Base-by-base conservation (phyloP, 2,329 filamentous ascomycete genomes). In the Neoscytalidium dimidiatum region DNA sequence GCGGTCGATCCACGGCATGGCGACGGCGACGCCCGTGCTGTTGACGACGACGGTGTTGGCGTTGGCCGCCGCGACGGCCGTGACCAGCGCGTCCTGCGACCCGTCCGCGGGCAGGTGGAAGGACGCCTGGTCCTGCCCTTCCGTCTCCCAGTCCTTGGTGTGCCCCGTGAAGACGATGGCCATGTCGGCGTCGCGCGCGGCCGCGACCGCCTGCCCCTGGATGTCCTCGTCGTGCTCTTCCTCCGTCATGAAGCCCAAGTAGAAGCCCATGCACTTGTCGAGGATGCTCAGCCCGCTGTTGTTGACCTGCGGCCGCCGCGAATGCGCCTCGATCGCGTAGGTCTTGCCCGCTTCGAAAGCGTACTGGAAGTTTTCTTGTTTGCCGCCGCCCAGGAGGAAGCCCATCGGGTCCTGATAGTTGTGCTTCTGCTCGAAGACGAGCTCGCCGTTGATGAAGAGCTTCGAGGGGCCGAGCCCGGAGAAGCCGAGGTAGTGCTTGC, bases 101-200 rank as follows among this genome's bases (percentile, higher is more conserved):
- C 85, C 85, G 49, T 78, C 68, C 64, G 77, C 78, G 3, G 86
- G 85, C 8, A 89, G 78, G 68, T 87, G 84, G 84, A 88, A 87
- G 11, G 81, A 85, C 67, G 85, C 81, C 49, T 88, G 83, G 72
- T 91, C 88, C 48, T 85, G 83, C 28, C 89, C 88, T 71, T 91
- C 90, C 1, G 88, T 90, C 72, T 92, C 90, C 89, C 89, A 92
- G 73, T 92, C 90, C 5, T 86, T 85, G 71, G 92, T 94, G 53
- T 94, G 84, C 1, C 92, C 92, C 1, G 88, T 89, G 72, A 91
- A 91, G 63, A 95, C 82, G 67, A 95, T 84, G 56, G 94, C 92
- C 72, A 94, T 89, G 64, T 94, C 91, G 1, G 89, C 88, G 41
- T 85, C 83, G 72, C 83, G 84, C 31, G 92, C 92, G 5, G 90